A percentile compares a stretch with the other conserved stretches of the same genome.
Evolutionary conservation across 441 rosid genomes (phyloP).

Genomic region (Erodium texanum): DNA sequence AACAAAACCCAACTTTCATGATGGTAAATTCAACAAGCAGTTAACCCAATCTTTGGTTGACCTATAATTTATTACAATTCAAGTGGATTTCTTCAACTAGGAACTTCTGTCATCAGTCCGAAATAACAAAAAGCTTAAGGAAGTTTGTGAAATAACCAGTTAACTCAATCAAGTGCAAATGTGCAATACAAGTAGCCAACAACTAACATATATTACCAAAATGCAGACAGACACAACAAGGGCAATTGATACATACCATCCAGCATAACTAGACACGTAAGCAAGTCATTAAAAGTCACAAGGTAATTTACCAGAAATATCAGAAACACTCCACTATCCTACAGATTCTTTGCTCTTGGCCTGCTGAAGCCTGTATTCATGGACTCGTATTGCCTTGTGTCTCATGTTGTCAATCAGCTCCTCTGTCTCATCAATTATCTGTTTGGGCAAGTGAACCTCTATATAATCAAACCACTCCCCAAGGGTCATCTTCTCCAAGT

Average conservation of each 20-base stretch:
- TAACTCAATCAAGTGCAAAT: background rate
- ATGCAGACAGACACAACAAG: background rate
- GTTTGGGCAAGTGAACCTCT: constrained; percentile 21
- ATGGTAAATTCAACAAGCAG: background rate
- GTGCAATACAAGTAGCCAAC: background rate
- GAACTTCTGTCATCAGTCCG: background rate
- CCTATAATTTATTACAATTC: background rate
- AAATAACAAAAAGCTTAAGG: no score
- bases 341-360: constrained; percentile 1
- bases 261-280: background rate
- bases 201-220: background rate
- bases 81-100: background rate
- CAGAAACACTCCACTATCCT: background rate
- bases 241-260: background rate
- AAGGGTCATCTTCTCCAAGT: constrained; percentile 19
- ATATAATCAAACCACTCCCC: constrained; percentile 22
- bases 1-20: background rate
- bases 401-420: constrained; percentile 21
- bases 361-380: constrained; percentile 20
- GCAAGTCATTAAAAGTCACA: background rate
- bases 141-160: no score
- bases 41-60: background rate
- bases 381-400: background rate
- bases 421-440: constrained; percentile 22
- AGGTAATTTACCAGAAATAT: background rate